Evolutionary conservation across 192 early-diverging fungal genomes (phyloP), one percentile per base, ranked within the genome.

Genomic region (Nowakowskiella sp.): DNA sequence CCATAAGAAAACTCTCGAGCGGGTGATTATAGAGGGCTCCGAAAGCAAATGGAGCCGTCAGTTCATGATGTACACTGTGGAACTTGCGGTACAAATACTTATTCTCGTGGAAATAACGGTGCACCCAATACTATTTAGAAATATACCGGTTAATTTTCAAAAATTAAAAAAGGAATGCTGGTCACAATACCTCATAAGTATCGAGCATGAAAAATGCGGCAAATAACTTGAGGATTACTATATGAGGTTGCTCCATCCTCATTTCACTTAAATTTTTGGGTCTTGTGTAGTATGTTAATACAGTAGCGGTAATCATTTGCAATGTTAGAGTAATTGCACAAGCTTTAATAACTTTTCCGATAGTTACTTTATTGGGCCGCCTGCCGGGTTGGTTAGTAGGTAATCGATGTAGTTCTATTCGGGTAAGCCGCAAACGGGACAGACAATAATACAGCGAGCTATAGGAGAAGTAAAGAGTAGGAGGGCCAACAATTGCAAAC

Each of bases 21-120:
- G 87, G 87, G 57, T 89, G 87, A 65, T 89, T 89, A 66, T 89
- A 89, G 26, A 89, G 68, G 16, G 87, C 87, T 13, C 85, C 87
- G 71, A 79, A 89, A 6, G 87, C 84, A 66, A 82, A 89, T 24
- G 83, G 81, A 19, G 77, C 83, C 43, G 86, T 86, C 24, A 89
- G 57, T 29, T 81, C 76, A 51, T 89, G 87, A 51, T 89, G 87
- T 24, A 80, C 72, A 27, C 78, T 81, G 58, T 89, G 87, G 62
- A 89, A 73, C 47, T 76, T 70, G 57, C 81, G 75, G 71, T 89
- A 89, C 25, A 89, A 74, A 31, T 66, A 81, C 55, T 67, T 73
- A 51, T 80, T 81, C 33, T 70, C 68, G 67, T 89, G 87, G 61
- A 84, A 79, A 24, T 80, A 65, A 23, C 85, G 73, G 56, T 87